phyloP scores from a whole-genome alignment of 2,329 filamentous ascomycete species.

The Phyllosticta citriasiana region DNA sequence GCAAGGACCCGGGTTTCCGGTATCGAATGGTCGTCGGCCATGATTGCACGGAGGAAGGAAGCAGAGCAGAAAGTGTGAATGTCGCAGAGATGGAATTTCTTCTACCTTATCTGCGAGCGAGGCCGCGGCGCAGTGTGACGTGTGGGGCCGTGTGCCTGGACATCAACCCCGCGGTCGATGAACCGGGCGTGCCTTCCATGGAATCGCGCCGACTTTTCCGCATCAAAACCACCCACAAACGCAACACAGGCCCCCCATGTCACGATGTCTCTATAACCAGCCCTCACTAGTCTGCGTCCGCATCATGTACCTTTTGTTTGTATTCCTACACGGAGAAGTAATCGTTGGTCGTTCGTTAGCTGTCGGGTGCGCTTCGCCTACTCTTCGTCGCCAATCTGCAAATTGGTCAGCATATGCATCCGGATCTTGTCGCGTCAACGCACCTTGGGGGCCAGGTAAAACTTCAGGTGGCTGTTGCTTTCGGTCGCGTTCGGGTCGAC shows the following conservation, averaged over 20 bases:
- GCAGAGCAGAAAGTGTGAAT: slow-evolving; percentile 15
- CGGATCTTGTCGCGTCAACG: slow-evolving; percentile 16
- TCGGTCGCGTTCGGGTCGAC: slow-evolving; percentile 20
- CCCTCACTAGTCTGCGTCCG: not conserved
- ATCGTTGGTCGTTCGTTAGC: slow-evolving; percentile 8
- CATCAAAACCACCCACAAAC: not conserved
- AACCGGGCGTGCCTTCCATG: slow-evolving; percentile 4
- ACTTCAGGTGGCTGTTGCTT: slow-evolving; percentile 81
- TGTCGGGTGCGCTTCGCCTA: slow-evolving; percentile 22
- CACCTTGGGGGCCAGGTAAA: slow-evolving; percentile 98
- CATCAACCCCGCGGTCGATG: slow-evolving; percentile 7
- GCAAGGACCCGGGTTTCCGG: slow-evolving; percentile 63
- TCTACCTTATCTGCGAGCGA: slow-evolving; percentile 9
- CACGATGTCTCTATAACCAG: slow-evolving; percentile 4
- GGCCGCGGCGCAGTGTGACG: slow-evolving; percentile 6
- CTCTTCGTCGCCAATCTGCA: slow-evolving; percentile 61
- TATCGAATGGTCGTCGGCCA: slow-evolving; percentile 6
- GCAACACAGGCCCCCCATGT: slow-evolving; percentile 3
- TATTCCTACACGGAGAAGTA: slow-evolving; percentile 11
- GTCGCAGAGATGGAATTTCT: slow-evolving; percentile 7
- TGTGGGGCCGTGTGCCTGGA: slow-evolving; percentile 4
- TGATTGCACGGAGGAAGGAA: slow-evolving; percentile 32
- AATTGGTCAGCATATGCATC: slow-evolving; percentile 25
- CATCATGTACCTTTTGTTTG: slow-evolving; percentile 2
- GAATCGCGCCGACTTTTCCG: slow-evolving; percentile 5